Evolutionary conservation across 164 flowering plant genomes (phyloP).

Genomic region (Houttuynia cordata): DNA sequence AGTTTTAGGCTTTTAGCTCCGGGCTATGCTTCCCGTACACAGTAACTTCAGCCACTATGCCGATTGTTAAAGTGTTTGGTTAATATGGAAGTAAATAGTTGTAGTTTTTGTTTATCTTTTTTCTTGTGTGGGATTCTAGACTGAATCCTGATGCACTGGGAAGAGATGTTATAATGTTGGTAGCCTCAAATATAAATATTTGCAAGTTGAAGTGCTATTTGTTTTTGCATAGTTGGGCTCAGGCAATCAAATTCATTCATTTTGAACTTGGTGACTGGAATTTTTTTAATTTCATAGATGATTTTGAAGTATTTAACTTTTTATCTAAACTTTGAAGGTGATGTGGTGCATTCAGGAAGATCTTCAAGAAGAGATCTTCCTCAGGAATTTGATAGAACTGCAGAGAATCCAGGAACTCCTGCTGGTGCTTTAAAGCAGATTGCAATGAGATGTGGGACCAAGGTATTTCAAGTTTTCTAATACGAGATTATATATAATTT

Average conservation of each 20-base stretch:
- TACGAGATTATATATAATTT: neutral
- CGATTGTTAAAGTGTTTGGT: too few relatives aligned
- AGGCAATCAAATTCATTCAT: neutral
- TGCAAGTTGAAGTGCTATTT: neutral
- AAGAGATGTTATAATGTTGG: neutral
- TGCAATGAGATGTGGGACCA: constrained; percentile 76
- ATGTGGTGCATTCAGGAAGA: constrained; percentile 37
- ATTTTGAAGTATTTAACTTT: neutral
- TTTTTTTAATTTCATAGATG: neutral
- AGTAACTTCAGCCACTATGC: too few relatives aligned
- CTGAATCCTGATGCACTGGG: too few relatives aligned
- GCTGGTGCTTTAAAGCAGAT: constrained; percentile 59
- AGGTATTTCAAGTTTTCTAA: constrained; percentile 29
- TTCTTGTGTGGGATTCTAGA: too few relatives aligned
- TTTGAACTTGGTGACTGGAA: neutral
- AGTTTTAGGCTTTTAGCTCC: neutral
- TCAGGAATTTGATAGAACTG: constrained; percentile 36
- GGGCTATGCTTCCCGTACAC: neutral
- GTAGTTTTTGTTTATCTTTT: too few relatives aligned
- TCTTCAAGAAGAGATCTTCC: constrained; percentile 45
- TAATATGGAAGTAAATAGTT: too few relatives aligned
- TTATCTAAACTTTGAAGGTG: constrained; percentile 31
- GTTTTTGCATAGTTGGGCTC: neutral
- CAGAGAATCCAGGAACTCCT: constrained; percentile 35
- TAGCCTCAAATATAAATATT: neutral